phyloP scores from a whole-genome alignment of 2,329 filamentous ascomycete species.

The Penicillium sp. region DNA sequence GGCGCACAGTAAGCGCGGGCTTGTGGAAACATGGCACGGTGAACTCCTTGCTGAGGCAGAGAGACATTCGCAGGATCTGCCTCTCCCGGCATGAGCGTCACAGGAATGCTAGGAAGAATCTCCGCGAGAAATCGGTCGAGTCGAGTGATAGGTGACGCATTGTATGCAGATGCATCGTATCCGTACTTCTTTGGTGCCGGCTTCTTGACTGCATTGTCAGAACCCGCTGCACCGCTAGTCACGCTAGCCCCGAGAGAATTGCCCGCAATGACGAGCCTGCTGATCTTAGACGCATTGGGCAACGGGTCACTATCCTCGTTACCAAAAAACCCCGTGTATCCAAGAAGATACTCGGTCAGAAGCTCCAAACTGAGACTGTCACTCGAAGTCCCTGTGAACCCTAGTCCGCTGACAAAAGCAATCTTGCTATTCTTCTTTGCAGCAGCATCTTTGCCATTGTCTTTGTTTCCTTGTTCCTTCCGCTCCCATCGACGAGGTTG shows the following conservation, averaged over 20 bases:
- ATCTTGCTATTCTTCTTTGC: conserved; percentile 56
- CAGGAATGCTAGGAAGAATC: conserved; percentile 75
- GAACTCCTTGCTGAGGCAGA: conserved; percentile 87
- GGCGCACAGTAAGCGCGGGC: conserved; percentile 59
- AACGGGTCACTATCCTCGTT: conserved; percentile 48
- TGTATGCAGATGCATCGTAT: conserved; percentile 85
- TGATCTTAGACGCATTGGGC: conserved; percentile 53
- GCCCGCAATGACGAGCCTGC: conserved; percentile 81
- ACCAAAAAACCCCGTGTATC: conserved; percentile 58
- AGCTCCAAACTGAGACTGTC: conserved; percentile 71
- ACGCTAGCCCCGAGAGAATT: conserved; percentile 63
- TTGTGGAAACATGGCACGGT: conserved; percentile 81
- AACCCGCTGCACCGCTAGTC: conserved; percentile 35
- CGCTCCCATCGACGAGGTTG: conserved; percentile 77
- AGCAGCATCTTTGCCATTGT: conserved; percentile 39
- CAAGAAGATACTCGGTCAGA: conserved; percentile 79
- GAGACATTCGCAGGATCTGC: conserved; percentile 83
- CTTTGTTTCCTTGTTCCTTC: conserved; percentile 36
- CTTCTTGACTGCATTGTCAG: conserved; percentile 28
- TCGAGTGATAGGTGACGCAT: conserved; percentile 73
- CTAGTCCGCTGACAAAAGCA: conserved; percentile 82
- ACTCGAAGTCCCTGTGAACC: conserved; percentile 69
- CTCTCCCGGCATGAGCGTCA: conserved; percentile 80
- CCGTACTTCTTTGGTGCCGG: conserved; percentile 73
- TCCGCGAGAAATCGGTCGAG: conserved; percentile 77